These are phyloP conservation scores for Halophytophthora batemanensis DNA, from an alignment of 352 stramenopile species.

Conservation along the genomic window DNA sequence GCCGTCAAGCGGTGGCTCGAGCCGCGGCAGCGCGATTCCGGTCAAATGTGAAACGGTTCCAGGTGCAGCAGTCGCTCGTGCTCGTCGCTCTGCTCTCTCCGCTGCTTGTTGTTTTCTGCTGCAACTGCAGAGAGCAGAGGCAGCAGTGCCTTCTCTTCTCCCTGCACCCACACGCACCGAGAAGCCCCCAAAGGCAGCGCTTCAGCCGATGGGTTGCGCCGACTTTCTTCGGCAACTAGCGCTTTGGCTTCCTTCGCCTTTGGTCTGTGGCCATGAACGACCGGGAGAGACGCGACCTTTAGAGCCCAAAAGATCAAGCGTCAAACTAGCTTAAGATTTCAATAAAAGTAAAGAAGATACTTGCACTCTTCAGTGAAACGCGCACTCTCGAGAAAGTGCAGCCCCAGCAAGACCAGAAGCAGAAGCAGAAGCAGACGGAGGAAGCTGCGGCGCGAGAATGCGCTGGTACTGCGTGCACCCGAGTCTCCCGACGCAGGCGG, in stretches of 20 bases:
- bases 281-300: background rate
- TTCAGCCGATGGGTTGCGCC: background rate
- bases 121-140: background rate
- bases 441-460: conserved; percentile 26
- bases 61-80: background rate
- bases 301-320: background rate
- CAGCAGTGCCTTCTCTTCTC: background rate
- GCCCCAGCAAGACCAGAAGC: too few species aligned
- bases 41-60: background rate
- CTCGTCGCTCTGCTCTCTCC: background rate
- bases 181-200: background rate
- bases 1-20: background rate
- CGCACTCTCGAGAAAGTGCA: too few species aligned
- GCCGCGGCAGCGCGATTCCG: background rate
- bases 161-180: too few species aligned
- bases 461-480: conserved; percentile 71
- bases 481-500: conserved; percentile 46
- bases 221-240: background rate
- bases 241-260: too few species aligned
- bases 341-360: too few species aligned
- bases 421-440: too few species aligned
- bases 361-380: background rate
- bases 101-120: too few species aligned
- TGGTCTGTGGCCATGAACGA: background rate
- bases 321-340: too few species aligned